Conservation (phyloP, 805 yeast species). For the Saccharomyces jurei region DNA sequence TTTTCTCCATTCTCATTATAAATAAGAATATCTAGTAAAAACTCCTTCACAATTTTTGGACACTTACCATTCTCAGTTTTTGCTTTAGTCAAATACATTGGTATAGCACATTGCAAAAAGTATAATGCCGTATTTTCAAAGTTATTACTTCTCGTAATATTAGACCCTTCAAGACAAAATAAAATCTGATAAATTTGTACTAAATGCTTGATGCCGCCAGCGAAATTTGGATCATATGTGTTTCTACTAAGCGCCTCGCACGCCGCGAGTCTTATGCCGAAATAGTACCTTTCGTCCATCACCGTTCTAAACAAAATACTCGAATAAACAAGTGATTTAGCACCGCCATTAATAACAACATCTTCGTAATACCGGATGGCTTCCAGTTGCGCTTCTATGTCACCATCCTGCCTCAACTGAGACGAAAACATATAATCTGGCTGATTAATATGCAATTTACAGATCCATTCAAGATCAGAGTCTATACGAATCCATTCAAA, state of each 20-base stretch:
- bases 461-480: constrained; percentile 96
- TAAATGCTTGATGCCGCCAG: constrained; percentile 60
- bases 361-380: constrained; percentile 68
- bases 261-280: constrained; percentile 84
- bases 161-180: constrained; percentile 62
- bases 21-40: constrained; percentile 62
- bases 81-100: constrained; percentile 50
- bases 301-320: constrained; percentile 71
- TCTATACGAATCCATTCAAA: constrained; percentile 98
- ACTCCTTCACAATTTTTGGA: constrained; percentile 49
- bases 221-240: constrained; percentile 37
- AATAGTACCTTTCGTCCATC: constrained; percentile 77
- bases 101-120: constrained; percentile 63
- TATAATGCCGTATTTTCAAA: constrained; percentile 64
- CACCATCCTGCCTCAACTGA: constrained; percentile 88
- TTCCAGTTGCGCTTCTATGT: constrained; percentile 89
- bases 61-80: constrained; percentile 56
- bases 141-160: constrained; percentile 72
- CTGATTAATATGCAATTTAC: constrained; percentile 69
- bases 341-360: constrained; percentile 32
- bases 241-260: constrained; percentile 67
- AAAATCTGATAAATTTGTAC: constrained; percentile 58
- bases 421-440: constrained; percentile 94
- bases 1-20: constrained; percentile 84
- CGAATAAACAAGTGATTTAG: constrained; percentile 59